Evolutionary conservation across 805 yeast genomes (phyloP).

Genomic region (Wickerhamiella musiphila): DNA sequence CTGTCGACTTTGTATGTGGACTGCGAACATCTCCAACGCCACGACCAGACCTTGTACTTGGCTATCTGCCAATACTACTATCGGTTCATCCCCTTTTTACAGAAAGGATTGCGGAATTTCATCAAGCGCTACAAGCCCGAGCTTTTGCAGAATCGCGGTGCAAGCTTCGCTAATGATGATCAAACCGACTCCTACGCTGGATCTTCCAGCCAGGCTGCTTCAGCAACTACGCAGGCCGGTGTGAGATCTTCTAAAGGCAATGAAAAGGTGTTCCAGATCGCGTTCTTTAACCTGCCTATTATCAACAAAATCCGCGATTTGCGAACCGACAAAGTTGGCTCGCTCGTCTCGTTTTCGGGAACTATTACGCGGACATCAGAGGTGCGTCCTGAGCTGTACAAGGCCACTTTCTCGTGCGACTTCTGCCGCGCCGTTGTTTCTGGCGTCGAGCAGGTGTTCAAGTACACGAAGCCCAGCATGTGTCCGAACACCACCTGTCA

Average conservation of each 20-base stretch:
- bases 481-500: constrained; percentile 81
- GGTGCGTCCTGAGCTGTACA: constrained; percentile 84
- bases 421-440: constrained; percentile 70
- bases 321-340: constrained; percentile 76
- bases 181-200: constrained; percentile 22
- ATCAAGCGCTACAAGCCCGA: constrained; percentile 63
- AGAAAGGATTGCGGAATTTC: constrained; percentile 54
- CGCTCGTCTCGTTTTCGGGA: constrained; percentile 70
- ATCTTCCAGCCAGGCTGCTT: constrained; percentile 7
- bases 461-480: constrained; percentile 83
- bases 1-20: constrained; percentile 68
- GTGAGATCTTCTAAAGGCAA: constrained; percentile 26
- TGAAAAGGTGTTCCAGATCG: constrained; percentile 73
- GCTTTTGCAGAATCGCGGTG: constrained; percentile 25
- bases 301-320: constrained; percentile 76
- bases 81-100: constrained; percentile 74
- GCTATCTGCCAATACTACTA: constrained; percentile 87
- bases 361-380: constrained; percentile 94
- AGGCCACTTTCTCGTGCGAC: constrained; percentile 79
- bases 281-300: constrained; percentile 73
- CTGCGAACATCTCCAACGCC: constrained; percentile 53
- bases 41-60: constrained; percentile 48
- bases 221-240: constrained; percentile 10
- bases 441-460: constrained; percentile 83
- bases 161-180: constrained; percentile 16